These are phyloP conservation scores for Penicillium bovifimosum DNA, from an alignment of 495 filamentous ascomycete species.

Conservation along the genomic window DNA sequence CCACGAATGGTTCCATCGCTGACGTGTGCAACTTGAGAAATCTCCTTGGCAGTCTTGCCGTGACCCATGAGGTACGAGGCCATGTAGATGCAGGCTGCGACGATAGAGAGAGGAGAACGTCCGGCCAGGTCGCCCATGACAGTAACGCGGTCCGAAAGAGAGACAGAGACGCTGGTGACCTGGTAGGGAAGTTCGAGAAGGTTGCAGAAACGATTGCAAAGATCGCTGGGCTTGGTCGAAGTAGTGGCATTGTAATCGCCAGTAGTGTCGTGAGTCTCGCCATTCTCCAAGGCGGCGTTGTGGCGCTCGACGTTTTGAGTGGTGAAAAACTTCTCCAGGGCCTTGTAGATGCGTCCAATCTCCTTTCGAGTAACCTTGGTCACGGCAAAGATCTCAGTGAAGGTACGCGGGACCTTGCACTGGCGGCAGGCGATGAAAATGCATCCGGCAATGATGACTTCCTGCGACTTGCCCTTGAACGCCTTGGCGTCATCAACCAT, in stretches of 20 bases:
- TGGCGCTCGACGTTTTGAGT: conserved; percentile 51
- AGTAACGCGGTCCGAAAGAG: conserved; percentile 67
- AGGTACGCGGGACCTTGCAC: conserved; percentile 77
- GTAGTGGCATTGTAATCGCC: conserved; percentile 67
- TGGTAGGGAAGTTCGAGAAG: conserved; percentile 63
- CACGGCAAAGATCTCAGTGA: conserved; percentile 84
- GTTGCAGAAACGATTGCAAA: conserved; percentile 85
- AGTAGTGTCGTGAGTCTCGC: conserved; percentile 41
- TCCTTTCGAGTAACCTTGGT: conserved; percentile 96
- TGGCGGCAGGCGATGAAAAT: conserved; percentile 97
- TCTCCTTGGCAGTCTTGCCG: conserved; percentile 75
- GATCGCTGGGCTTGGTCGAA: conserved; percentile 75
- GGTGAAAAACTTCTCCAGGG: conserved; percentile 78
- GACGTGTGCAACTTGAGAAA: conserved; percentile 72
- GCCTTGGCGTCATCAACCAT: conserved; percentile 83
- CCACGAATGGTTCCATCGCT: conserved; percentile 95
- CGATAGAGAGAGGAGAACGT: conserved; percentile 88
- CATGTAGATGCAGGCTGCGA: conserved; percentile 95
- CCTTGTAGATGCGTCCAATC: conserved; percentile 93
- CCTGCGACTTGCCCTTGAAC: conserved; percentile 92
- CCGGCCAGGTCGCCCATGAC: conserved; percentile 75
- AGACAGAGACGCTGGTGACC: conserved; percentile 65
- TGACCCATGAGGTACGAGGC: conserved; percentile 76
- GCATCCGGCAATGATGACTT: conserved; percentile 89
- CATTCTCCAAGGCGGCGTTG: conserved; percentile 42